Evolutionary conservation across 176 grass and related monocot species (phyloP).

Genomic region (Hyparrhenia diplandra): DNA sequence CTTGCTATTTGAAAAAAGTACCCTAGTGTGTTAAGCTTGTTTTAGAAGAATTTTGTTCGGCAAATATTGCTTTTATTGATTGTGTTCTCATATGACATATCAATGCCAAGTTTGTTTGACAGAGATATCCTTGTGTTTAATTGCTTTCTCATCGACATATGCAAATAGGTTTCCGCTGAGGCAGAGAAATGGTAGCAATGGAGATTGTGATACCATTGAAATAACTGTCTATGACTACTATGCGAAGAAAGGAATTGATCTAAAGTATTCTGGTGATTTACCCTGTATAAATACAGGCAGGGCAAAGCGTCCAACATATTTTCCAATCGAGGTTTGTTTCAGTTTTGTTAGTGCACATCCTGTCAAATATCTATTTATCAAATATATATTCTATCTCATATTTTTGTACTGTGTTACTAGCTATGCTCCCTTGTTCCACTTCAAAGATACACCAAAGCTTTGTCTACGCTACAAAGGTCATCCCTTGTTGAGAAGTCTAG

Average conservation of each 20-base stretch:
- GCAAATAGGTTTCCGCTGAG: constrained; percentile 48
- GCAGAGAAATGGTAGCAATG: constrained; percentile 32
- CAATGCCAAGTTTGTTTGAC: background rate
- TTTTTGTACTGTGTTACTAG: constrained; percentile 34
- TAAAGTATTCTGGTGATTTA: constrained; percentile 64
- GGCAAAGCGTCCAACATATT: constrained; percentile 66
- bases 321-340: constrained; percentile 67
- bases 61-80: background rate
- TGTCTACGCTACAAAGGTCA: constrained; percentile 63
- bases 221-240: constrained; percentile 73
- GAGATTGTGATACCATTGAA: constrained; percentile 39
- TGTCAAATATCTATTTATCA: background rate
- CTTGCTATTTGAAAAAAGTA: background rate
- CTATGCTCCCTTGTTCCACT: constrained; percentile 62
- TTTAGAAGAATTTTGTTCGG: background rate
- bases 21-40: background rate
- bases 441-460: constrained; percentile 79
- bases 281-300: constrained; percentile 85
- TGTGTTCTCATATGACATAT: background rate
- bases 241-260: constrained; percentile 44
- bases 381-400: background rate
- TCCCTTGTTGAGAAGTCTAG: constrained; percentile 83
- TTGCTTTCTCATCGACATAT: constrained; percentile 10
- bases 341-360: background rate
- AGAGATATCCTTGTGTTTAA: background rate